Evolutionary conservation across 805 yeast species (phyloP).

Genomic region (Cyberlindnera maritima): DNA sequence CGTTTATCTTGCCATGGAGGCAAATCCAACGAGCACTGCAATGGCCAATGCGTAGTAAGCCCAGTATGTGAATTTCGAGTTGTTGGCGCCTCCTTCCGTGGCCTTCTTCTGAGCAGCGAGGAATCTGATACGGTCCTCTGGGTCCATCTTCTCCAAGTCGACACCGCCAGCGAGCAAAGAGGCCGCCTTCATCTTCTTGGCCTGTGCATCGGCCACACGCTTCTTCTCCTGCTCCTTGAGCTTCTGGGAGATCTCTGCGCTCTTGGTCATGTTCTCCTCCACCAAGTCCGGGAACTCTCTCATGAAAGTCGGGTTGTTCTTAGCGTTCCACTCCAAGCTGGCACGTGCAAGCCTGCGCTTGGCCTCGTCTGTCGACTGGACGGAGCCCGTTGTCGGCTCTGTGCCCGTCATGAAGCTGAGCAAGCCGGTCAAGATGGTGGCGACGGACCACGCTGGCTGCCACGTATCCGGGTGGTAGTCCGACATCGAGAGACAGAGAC

Average conservation of each 20-base stretch:
- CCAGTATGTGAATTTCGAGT: slow-evolving; percentile 12
- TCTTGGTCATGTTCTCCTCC: slow-evolving; percentile 30
- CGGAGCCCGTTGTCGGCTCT: slow-evolving; percentile 83
- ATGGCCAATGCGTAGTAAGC: slow-evolving; percentile 34
- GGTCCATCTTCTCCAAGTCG: slow-evolving; percentile 39
- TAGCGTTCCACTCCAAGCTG: slow-evolving; percentile 58
- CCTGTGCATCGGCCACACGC: slow-evolving; percentile 7
- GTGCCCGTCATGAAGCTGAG: slow-evolving; percentile 89
- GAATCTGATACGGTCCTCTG: slow-evolving; percentile 66
- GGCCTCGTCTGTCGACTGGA: slow-evolving; percentile 56
- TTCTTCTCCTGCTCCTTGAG: slow-evolving; percentile 11
- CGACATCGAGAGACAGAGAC: slow-evolving; percentile 88
- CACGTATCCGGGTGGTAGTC: slow-evolving; percentile 93
- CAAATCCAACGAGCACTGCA: slow-evolving; percentile 29
- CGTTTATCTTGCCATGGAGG: slow-evolving; percentile 18
- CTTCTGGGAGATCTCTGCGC: slow-evolving; percentile 23
- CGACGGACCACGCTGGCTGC: slow-evolving; percentile 96
- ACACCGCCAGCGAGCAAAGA: slow-evolving; percentile 11
- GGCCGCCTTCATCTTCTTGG: slow-evolving; percentile 30
- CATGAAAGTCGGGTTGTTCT: slow-evolving; percentile 54
- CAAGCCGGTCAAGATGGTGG: slow-evolving; percentile 83
- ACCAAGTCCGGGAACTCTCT: slow-evolving; percentile 70
- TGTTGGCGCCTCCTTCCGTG: background rate
- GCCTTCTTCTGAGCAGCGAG: slow-evolving; percentile 23
- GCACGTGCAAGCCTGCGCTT: slow-evolving; percentile 56